Percentiles rank a stretch among this genome's conserved stretches.
Conservation (phyloP, 495 filamentous ascomycete genomes). For the Trichoderma erinaceum region DNA sequence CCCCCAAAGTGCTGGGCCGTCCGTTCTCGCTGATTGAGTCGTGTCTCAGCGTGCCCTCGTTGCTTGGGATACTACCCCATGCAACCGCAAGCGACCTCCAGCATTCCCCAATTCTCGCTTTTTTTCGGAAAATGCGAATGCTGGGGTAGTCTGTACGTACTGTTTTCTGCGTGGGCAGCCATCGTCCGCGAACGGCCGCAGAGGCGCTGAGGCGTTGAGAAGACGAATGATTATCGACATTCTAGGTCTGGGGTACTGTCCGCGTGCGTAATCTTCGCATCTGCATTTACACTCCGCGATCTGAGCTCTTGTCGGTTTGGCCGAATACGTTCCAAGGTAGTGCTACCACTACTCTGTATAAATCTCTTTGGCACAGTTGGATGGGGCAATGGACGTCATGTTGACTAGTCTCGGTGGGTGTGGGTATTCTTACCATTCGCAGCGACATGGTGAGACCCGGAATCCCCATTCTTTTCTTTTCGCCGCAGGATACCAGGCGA, state of each 20-base stretch:
- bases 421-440: background rate
- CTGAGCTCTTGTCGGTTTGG: background rate
- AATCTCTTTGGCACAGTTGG: background rate
- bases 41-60: conserved; percentile 4
- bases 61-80: background rate
- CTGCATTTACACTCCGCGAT: background rate
- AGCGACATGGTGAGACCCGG: background rate
- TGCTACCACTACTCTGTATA: background rate
- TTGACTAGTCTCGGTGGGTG: background rate
- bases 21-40: conserved; percentile 7
- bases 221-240: background rate
- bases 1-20: background rate
- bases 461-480: background rate
- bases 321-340: background rate
- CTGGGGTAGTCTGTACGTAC: background rate
- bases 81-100: background rate
- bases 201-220: background rate
- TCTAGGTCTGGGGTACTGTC: background rate
- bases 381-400: conserved; percentile 12
- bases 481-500: background rate
- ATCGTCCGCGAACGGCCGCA: conserved; percentile 1
- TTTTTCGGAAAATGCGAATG: background rate
- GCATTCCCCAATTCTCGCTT: background rate
- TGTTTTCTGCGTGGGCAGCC: background rate
- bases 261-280: background rate